These are phyloP conservation scores for Glonium stellatum DNA, from an alignment of 495 filamentous ascomycete genomes.

Conservation along the genomic window DNA sequence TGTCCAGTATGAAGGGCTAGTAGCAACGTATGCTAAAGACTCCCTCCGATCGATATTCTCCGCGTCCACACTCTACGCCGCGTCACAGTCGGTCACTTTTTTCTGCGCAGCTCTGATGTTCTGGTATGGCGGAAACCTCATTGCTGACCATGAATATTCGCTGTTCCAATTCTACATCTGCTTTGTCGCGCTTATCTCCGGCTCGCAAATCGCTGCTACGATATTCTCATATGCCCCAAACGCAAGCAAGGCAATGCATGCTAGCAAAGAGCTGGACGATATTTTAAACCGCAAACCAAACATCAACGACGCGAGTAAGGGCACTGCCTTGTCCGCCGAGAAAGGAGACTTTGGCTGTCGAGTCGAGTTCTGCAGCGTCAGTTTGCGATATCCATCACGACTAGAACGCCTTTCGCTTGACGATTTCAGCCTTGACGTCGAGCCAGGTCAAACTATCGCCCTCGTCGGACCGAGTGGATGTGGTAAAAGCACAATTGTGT, in stretches of 20 bases:
- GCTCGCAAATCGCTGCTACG: slow-evolving; percentile 73
- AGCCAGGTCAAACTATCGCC: slow-evolving; percentile 16
- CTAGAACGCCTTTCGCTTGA: slow-evolving; percentile 6
- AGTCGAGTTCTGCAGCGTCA: slow-evolving; percentile 15
- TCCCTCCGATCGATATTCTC: not conserved
- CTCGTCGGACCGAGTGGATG: slow-evolving; percentile 29
- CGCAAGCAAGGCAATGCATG: slow-evolving; percentile 80
- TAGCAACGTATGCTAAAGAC: slow-evolving; percentile 50
- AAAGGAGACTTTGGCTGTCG: not conserved
- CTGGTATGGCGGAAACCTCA: slow-evolving; percentile 40
- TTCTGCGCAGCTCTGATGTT: slow-evolving; percentile 47
- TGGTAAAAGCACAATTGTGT: slow-evolving; percentile 30
- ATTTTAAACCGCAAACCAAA: slow-evolving; percentile 66
- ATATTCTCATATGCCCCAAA: slow-evolving; percentile 78
- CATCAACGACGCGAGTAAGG: slow-evolving; percentile 68
- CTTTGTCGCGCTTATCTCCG: slow-evolving; percentile 70
- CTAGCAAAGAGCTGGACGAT: slow-evolving; percentile 62
- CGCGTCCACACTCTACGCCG: slow-evolving; percentile 63
- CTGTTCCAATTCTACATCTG: slow-evolving; percentile 78
- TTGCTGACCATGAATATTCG: slow-evolving; percentile 57
- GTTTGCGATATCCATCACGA: slow-evolving; percentile 8
- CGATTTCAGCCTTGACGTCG: slow-evolving; percentile 12
- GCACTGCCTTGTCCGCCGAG: not conserved
- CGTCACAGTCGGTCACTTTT: slow-evolving; percentile 72
- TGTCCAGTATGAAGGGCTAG: slow-evolving; percentile 57